Base-by-base conservation (phyloP, 768 basidiomycete genomes). In the Boletus sp. region DNA sequence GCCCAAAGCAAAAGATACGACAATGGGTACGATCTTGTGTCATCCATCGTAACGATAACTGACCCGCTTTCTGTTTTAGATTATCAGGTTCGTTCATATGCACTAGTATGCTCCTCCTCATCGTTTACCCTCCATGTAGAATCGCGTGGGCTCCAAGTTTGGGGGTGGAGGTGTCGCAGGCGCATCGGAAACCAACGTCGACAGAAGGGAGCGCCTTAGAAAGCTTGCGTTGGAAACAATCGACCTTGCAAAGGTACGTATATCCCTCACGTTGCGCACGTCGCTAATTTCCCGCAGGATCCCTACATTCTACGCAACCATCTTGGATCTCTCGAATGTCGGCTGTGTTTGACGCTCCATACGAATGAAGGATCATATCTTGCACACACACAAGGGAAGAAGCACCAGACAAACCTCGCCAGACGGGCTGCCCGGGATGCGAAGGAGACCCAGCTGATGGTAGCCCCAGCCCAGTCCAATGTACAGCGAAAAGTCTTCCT, bases 281-380 rank as follows among this genome's bases (percentile, higher is more conserved):
- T 53, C 51, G n/a, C 35, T 56, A 58, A 64, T 47, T 62, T 33
- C 40, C 21, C 50, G 11, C 62, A 91, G 93, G 96, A 98, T 74
- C 96, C 96, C 8, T 98, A 98, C 72, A 98, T 99, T 69, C 84
- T 99, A 35, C 92, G 96, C 73, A 99, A 98, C 71, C 97, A 99
- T 72, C 82, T 99, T 54, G 97, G 97, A 39, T 98, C 95, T 9
- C 83, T 98, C 39, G 96, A 98, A 83, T 99, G 97, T 77, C 91
- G 95, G 64, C 82, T 99, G 29, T 98, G 97, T 71, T 76, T 99
- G 44, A 99, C 97, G 0, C 82, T 99, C 11, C 97, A 99, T 74
- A 98, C 96, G n/a, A 98, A 98, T 65, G 97, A 99, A 74, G 97
- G 97, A 19, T 97, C 95, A 14, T 98, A 98, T 70, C 88, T 99